Evolutionary conservation across 23 red algal species (phyloP), one percentile per base, ranked within the genome.

Genomic region (Gracilaria domingensis): DNA sequence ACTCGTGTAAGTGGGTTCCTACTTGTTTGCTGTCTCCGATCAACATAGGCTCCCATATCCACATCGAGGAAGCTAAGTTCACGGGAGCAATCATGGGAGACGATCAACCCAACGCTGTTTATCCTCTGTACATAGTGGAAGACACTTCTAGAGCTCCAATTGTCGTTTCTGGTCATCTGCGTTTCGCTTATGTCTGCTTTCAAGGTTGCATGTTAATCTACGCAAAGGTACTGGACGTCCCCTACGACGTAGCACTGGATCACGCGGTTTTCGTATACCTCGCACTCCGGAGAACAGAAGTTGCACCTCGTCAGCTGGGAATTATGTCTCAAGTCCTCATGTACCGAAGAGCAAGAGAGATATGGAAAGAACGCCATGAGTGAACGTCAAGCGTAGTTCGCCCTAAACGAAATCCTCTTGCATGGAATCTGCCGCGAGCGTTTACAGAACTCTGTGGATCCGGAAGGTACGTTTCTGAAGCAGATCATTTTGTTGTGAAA

Each of bases 251-350:
- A 29, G 58, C 58, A 14, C 58, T 64, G 58, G 26, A 64, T 29
- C 58, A 64, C 26, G 58, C 26, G 23, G 58, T 29, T n/a, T 64
- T 64, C 17, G 6, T 64, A 3, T 64, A 64, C 26, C 58, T 64
- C 23, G 58, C 58, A 14, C 58, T 64, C 26, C 3, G 58, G 26
- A 64, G 58, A 16, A 5, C 4, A 29, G 58, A 64, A 64, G 58
- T 29, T 64, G 58, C 58, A 64, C 58, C 58, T n/a, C 58, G 58
- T 29, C 58, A 64, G 26, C 58, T 64, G 23, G 58, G 58, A 64
- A 29, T 64, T 64, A 16, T 64, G 58, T 29, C 26, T 64, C 58
- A 64, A 29, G 58, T 64, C 58, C 58, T 64, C 58, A 26, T n/a
- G 21, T 64, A 11, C 4, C 26, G 17, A 64, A 29, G 58, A 64